Evolutionary conservation across 768 basidiomycete species (phyloP), one percentile per base, ranked within the genome.

Genomic region (Aureoboletus auriporus): DNA sequence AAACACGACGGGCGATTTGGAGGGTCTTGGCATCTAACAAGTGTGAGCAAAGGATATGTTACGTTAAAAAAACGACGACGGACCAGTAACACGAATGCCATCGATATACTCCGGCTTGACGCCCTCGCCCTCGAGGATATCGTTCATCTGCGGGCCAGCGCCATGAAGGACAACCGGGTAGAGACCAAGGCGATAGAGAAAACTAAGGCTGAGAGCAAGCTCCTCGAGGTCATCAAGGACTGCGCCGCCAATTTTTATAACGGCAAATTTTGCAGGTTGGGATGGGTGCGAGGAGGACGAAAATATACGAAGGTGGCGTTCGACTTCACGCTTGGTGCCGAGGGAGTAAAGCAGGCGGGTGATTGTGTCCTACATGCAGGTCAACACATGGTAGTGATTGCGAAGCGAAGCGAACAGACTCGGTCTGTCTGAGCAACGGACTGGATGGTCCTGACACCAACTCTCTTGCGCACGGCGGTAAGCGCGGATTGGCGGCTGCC

Each of bases 131-230:
- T 97, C 93, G 52, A 99, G 84, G 57, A 96, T 91, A 51, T 85
- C 84, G 71, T 99, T 99, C 55, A 95, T 71, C 64, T 96, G 94
- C 17, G 93, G 95, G 26, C 95, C 95, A 52, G 86, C 95, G 42
- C 96, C 96, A 71, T 99, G 96, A 6, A 99, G 79, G 42, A 99
- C 83, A 51, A 99, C 88, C 0, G 96, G 96, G 71, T 95, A 99
- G n/a, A 99, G 80, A 4, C 96, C 96, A 42, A 99, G 87, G 29
- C 93, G 84, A 71, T 95, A 95, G 50, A 99, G 75, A 76, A 98
- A 99, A 70, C 92, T 94, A 59, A 99, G 77, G 54, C 89, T 95
- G 43, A 94, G 82, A 5, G 94, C 93, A 40, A 99, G 83, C 56
- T 97, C 94, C 54, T 97, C 88, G 44, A 97, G 73, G 51, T 98